These are phyloP conservation scores for Eucommia ulmoides DNA, from an alignment of 257 asterid genomes.

Conservation along the genomic window DNA sequence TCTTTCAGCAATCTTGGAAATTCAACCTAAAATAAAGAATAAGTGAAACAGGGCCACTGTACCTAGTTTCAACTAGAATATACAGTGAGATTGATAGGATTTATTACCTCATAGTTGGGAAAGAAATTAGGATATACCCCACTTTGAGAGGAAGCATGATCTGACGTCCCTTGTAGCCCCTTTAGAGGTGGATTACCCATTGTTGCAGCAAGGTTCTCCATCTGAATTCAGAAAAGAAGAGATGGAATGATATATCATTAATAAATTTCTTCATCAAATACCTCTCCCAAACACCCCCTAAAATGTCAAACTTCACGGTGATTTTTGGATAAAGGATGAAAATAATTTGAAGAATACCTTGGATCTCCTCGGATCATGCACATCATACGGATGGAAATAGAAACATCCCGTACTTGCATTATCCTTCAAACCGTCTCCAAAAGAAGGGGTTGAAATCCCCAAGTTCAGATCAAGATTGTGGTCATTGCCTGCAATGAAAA, in stretches of 20 bases:
- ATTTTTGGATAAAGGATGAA: not conserved
- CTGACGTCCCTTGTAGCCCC: constrained; percentile 18
- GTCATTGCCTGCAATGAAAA: constrained; percentile 20
- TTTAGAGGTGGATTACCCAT: constrained; percentile 16
- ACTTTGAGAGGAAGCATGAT: constrained; percentile 20
- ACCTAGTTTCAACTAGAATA: not conserved
- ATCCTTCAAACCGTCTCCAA: constrained; percentile 16
- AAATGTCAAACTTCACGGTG: not conserved
- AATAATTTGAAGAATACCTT: constrained; percentile 19
- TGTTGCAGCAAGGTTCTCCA: constrained; percentile 14
- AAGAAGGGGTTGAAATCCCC: constrained; percentile 44
- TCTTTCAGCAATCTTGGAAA: not conserved
- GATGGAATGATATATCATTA: not conserved
- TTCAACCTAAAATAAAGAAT: not conserved
- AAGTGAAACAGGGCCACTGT: not conserved
- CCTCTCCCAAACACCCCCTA: not conserved
- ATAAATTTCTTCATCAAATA: not conserved
- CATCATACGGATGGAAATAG: constrained; percentile 32
- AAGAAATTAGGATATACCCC: constrained; percentile 15
- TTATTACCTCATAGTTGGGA: not conserved
- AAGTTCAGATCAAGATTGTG: constrained; percentile 58
- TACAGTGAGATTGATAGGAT: not conserved
- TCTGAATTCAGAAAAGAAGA: constrained; percentile 7
- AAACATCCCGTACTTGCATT: constrained; percentile 20
- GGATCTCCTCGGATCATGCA: constrained; percentile 21